phyloP scores from a whole-genome alignment of 106 monocot genomes.

The Acorus calamus region DNA sequence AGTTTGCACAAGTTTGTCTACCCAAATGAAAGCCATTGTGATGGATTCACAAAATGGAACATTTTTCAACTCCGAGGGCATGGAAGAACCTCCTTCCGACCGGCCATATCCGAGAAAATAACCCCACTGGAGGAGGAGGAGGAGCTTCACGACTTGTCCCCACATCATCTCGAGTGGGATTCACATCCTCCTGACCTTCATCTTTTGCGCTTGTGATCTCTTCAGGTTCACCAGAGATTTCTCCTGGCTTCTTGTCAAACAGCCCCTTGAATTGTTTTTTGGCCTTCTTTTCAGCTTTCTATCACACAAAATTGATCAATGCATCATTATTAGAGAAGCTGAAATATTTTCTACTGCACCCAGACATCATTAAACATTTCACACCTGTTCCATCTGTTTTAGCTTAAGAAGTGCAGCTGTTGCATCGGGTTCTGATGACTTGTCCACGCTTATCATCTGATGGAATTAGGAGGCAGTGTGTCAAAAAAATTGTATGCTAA shows the following conservation, averaged over 20 bases:
- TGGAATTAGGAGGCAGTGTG: background rate
- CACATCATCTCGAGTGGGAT: background rate
- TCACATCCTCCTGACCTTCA: background rate
- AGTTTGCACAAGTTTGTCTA: too few species aligned
- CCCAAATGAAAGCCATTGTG: too few species aligned
- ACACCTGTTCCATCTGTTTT: slow-evolving; percentile 73
- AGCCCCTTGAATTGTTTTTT: slow-evolving; percentile 87
- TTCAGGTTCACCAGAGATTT: slow-evolving; percentile 29
- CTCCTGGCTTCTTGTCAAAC: slow-evolving; percentile 95
- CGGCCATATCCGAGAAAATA: slow-evolving; percentile 63
- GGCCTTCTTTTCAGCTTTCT: slow-evolving; percentile 67
- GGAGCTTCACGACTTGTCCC: slow-evolving; percentile 1
- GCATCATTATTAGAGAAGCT: too few species aligned
- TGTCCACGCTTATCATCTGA: slow-evolving; percentile 87
- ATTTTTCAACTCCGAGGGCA: slow-evolving; percentile 54
- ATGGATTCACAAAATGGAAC: slow-evolving; percentile 25
- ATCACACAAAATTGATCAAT: background rate
- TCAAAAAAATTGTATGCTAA: too few species aligned
- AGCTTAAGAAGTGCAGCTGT: slow-evolving; percentile 77
- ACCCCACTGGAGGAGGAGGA: slow-evolving; percentile 28
- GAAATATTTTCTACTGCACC: background rate
- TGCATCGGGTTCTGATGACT: slow-evolving; percentile 88
- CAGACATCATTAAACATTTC: too few species aligned
- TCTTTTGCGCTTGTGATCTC: background rate
- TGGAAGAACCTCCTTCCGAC: slow-evolving; percentile 41